Evolutionary conservation across 2,329 filamentous ascomycete species (phyloP), one percentile per base, ranked within the genome.

Genomic region (Nemania bipapillata): DNA sequence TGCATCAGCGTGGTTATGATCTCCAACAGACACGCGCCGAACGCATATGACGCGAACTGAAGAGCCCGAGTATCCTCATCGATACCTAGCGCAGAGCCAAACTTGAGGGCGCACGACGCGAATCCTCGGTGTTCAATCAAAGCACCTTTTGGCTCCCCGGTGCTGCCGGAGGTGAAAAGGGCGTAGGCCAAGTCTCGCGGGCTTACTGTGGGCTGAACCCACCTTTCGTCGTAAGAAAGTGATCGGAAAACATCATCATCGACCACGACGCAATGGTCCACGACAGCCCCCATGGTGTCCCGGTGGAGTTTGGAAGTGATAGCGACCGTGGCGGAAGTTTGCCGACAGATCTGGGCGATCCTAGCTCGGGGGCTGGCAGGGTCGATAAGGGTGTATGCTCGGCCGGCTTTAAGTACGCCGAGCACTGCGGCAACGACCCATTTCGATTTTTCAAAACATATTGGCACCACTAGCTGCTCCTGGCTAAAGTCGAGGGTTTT

Each of bases 381-480:
- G 20, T 65, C 65, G 32, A 68, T 26, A 11, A 64, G 49, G 2
- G 49, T 57, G 11, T 28, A 64, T 42, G 61, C 65, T 22, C 40
- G n/a, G 2, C 65, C 65, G n/a, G 65, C 50, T 57, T 63, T 68
- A n/a, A 65, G 61, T 9, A 68, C 61, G 32, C 49, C 60, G 32
- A 65, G 55, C 55, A 64, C 22, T 20, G 24, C 50, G 5, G 55
- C 60, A 20, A 57, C 50, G 42, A 57, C 40, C 65, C 65, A 68
- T 57, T 57, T 65, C 24, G 65, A 68, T 40, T 64, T 68, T 6
- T 68, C 65, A 47, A 60, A 68, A 35, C 55, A 60, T 35, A 63
- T 24, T 37, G 64, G 64, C 5, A 68, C 1, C 4, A 56, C 55
- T 30, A 8, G 15, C 65, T 63, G 60, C 28, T 24, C 50, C 20